Evolutionary conservation across 2,329 filamentous ascomycete genomes (phyloP).

Genomic region (Raffaelea arxii): DNA sequence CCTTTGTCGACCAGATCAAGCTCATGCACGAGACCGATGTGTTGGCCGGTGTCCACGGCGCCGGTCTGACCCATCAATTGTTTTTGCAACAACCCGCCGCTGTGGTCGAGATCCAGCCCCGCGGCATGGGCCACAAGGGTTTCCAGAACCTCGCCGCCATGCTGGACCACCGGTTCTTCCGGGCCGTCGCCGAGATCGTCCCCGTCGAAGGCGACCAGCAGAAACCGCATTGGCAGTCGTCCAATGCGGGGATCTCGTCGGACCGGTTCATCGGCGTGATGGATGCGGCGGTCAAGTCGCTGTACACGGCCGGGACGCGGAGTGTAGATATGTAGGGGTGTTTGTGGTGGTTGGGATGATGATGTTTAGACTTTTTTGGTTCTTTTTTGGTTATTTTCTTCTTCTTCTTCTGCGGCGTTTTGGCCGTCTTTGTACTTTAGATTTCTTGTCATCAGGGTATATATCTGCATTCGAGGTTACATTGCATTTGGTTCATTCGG

Average conservation of each 20-base stretch:
- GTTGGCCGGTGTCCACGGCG: constrained; percentile 33
- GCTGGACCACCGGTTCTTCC: constrained; percentile 26
- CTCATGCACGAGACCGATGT: constrained; percentile 27
- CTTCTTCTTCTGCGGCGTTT: no score
- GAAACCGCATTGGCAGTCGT: constrained; percentile 5
- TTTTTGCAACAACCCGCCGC: constrained; percentile 24
- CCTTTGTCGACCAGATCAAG: constrained; percentile 26
- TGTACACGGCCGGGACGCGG: constrained; percentile 5
- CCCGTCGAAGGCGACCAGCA: neutral
- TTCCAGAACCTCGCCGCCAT: constrained; percentile 33
- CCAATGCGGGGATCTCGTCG: constrained; percentile 7
- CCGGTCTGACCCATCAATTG: constrained; percentile 30
- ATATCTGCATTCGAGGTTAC: no score
- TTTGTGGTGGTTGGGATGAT: no score
- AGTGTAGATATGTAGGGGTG: no score
- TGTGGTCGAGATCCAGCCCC: constrained; percentile 32
- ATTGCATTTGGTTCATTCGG: no score
- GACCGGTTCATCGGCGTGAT: constrained; percentile 8
- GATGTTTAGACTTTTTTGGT: neutral
- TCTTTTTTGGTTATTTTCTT: neutral
- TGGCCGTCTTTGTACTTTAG: no score
- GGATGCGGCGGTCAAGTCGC: constrained; percentile 9
- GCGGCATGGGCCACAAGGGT: constrained; percentile 22
- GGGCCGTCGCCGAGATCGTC: constrained; percentile 18
- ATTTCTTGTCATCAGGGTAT: no score